Evolutionary conservation across 2,329 filamentous ascomycete genomes (phyloP), one percentile per base, ranked within the genome.

Genomic region (Trichophyton benhamiae): DNA sequence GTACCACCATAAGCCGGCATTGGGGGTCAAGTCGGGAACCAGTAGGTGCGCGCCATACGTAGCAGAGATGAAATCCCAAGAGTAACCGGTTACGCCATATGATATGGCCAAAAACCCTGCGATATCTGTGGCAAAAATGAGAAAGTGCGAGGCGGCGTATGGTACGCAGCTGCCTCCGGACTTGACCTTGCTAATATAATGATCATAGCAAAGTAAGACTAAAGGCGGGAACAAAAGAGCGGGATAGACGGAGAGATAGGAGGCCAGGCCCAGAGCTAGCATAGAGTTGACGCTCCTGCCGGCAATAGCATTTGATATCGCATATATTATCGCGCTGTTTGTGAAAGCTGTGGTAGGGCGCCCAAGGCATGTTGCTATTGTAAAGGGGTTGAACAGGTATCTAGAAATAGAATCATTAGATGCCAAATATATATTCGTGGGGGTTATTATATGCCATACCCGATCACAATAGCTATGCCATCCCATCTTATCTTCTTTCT

Each of bases 1-100:
- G 76, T 99, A 99, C 94, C 94, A 99, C 94, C 94, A 99, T 1
- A 99, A 80, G 1, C 94, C 94, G 33, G 95, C 88, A 66, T 97
- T 99, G 11, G 94, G 94, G 0, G 92, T 95, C 46, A 99, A 80
- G 71, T 99, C 94, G 7, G 91, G 89, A 2, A 99, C 82, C 0
- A 94, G 85, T 42, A 99, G 81, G 68, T 96, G 91, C 55, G 95
- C 89, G 67, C 92, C 91, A 74, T 99, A 99, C 0, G 94, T 96
- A 20, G 91, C 90, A 6, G 82, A 76, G 20, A 97, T 75, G 70
- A 97, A 99, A 64, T 91, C 86, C 88, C 89, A 95, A 1, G 91
- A 95, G 64, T 84, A 80, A 36, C 81, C 85, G 0, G 88, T 89
- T 46, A 96, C 77, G 36, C 87, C 70, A 66, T 82, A 87, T 0